Evolutionary conservation across 257 asterid species (phyloP).

Genomic region (Coffea eugenioides): DNA sequence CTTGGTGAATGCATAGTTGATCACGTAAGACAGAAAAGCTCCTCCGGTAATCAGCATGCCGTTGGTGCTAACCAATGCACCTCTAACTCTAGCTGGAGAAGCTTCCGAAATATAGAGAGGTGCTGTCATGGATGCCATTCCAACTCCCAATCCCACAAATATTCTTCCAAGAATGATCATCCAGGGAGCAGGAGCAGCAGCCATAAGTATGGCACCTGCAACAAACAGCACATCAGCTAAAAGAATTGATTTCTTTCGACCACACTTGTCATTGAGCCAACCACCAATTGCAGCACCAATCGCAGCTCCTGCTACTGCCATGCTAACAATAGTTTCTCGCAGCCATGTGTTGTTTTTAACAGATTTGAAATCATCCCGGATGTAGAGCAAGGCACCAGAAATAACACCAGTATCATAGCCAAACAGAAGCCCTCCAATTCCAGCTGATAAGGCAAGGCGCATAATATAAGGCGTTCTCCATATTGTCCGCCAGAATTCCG

Average conservation of each 20-base stretch:
- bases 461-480: too few species aligned
- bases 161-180: too few species aligned
- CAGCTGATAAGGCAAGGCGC: too few species aligned
- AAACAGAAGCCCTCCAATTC: not conserved
- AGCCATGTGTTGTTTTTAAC: slow-evolving; percentile 60
- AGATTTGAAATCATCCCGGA: slow-evolving; percentile 50
- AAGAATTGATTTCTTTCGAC: too few species aligned
- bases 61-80: slow-evolving; percentile 78
- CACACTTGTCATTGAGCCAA: slow-evolving; percentile 50
- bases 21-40: slow-evolving; percentile 65
- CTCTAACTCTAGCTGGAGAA: slow-evolving; percentile 34
- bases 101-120: too few species aligned
- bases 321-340: slow-evolving; percentile 86
- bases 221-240: too few species aligned
- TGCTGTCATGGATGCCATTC: too few species aligned
- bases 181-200: too few species aligned
- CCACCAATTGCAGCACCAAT: slow-evolving; percentile 82
- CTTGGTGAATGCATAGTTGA: slow-evolving; percentile 75
- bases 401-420: slow-evolving; percentile 59
- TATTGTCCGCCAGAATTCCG: too few species aligned
- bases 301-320: slow-evolving; percentile 76
- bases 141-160: too few species aligned
- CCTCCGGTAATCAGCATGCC: slow-evolving; percentile 84
- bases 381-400: slow-evolving; percentile 83
- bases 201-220: too few species aligned